phyloP scores from a whole-genome alignment of 2,329 filamentous ascomycete genomes.

The Xylaria sp. region DNA sequence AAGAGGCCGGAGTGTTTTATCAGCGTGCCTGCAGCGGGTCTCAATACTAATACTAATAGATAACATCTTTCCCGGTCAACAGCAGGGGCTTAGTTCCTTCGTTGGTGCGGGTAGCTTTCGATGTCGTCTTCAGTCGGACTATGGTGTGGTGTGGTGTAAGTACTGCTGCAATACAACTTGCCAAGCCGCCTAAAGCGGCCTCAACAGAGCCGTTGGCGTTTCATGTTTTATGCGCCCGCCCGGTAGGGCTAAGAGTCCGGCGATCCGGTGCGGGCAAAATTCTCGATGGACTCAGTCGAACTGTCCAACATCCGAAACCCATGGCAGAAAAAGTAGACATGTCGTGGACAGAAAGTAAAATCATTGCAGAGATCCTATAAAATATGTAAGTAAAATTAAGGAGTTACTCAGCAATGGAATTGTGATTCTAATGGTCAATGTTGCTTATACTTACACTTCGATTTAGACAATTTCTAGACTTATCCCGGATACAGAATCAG shows the following conservation, averaged over 20 bases:
- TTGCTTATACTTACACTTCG: neutral
- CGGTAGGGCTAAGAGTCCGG: slow-evolving; percentile 3
- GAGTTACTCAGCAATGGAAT: neutral
- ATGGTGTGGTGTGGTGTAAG: too few species aligned
- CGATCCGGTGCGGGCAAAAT: slow-evolving; percentile 6
- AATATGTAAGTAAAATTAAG: neutral
- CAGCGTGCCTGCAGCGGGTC: neutral
- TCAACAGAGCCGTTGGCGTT: neutral
- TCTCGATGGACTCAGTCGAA: neutral
- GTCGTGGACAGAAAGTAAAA: neutral
- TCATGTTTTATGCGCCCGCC: neutral
- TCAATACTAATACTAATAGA: slow-evolving; percentile 4
- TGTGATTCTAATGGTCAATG: neutral
- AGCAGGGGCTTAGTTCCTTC: slow-evolving; percentile 6
- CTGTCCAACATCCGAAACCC: neutral
- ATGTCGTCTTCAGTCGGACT: neutral
- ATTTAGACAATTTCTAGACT: too few species aligned
- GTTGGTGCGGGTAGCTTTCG: neutral
- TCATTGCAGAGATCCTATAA: neutral
- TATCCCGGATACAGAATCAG: neutral
- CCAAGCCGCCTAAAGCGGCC: neutral
- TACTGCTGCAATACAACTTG: neutral
- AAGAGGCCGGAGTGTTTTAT: neutral
- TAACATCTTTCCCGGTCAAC: neutral
- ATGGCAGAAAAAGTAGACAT: neutral